phyloP scores from a whole-genome alignment of 805 yeast species.

The Wickerhamiella kurtzmanii region DNA sequence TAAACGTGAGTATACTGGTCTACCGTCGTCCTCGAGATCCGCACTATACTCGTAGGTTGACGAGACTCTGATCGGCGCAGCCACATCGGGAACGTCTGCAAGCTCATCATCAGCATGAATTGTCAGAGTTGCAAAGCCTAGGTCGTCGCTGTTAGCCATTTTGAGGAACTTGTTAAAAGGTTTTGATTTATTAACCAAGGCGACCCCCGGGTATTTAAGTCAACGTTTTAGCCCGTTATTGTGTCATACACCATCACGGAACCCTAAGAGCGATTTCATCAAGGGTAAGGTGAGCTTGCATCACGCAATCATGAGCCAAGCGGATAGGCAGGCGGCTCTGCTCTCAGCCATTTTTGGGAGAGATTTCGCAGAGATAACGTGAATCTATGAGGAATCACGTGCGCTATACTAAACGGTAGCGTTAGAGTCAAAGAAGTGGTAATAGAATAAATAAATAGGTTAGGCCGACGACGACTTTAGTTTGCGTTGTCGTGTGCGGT shows the following conservation, averaged over 20 bases:
- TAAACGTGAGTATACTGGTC: constrained; percentile 53
- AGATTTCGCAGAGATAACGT: too few relatives aligned
- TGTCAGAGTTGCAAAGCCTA: constrained; percentile 12
- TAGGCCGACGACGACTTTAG: background rate
- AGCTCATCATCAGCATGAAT: constrained; percentile 61
- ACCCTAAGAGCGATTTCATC: too few relatives aligned
- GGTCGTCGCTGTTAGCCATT: too few relatives aligned
- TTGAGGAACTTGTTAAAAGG: background rate
- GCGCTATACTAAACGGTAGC: too few relatives aligned
- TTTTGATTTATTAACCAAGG: too few relatives aligned
- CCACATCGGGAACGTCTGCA: constrained; percentile 27
- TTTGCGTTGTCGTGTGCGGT: background rate
- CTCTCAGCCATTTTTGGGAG: too few relatives aligned
- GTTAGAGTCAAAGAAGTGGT: too few relatives aligned
- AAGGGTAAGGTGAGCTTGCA: background rate
- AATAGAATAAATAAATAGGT: background rate
- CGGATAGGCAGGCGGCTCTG: too few relatives aligned
- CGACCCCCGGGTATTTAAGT: background rate
- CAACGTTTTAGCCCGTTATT: too few relatives aligned
- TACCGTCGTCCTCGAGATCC: constrained; percentile 36
- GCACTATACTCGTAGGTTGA: constrained; percentile 61
- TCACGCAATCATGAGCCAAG: background rate
- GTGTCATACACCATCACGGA: too few relatives aligned
- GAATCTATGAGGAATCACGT: too few relatives aligned
- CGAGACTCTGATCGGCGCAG: constrained; percentile 69